Conservation (phyloP, 805 yeast species). For the Nematodospora valgi region DNA sequence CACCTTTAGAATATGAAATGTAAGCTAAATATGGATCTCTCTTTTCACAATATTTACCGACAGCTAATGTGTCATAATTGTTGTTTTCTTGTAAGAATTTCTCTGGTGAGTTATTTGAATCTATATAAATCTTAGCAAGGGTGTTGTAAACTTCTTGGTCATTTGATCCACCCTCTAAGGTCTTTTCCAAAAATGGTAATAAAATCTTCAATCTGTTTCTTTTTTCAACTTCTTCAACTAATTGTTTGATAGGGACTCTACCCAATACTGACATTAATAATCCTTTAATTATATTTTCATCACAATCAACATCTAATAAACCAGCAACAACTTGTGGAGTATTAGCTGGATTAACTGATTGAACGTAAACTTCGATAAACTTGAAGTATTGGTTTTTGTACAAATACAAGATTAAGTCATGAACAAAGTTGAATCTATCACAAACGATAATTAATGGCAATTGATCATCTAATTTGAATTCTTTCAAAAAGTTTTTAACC, state of each 20-base stretch:
- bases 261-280: constrained; percentile 84
- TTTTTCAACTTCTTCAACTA: constrained; percentile 93
- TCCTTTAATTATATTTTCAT: constrained; percentile 79
- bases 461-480: constrained; percentile 90
- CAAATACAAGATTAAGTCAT: constrained; percentile 87
- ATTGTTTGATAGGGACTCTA: constrained; percentile 86
- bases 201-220: constrained; percentile 89
- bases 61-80: constrained; percentile 86
- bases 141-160: constrained; percentile 94
- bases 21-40: constrained; percentile 98
- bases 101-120: constrained; percentile 96
- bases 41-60: constrained; percentile 98
- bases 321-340: constrained; percentile 98
- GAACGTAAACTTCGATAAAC: constrained; percentile 96
- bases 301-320: constrained; percentile 94
- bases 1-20: constrained; percentile 95
- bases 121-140: constrained; percentile 95
- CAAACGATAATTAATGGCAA: constrained; percentile 94
- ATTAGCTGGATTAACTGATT: constrained; percentile 92
- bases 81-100: constrained; percentile 90
- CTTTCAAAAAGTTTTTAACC: constrained; percentile 95
- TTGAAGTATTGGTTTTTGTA: constrained; percentile 95
- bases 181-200: constrained; percentile 89
- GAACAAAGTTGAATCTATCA: constrained; percentile 87
- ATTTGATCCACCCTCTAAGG: constrained; percentile 76